These are phyloP conservation scores for Erucastrum elatum DNA, from an alignment of 345 rosid species.

Conservation along the genomic window DNA sequence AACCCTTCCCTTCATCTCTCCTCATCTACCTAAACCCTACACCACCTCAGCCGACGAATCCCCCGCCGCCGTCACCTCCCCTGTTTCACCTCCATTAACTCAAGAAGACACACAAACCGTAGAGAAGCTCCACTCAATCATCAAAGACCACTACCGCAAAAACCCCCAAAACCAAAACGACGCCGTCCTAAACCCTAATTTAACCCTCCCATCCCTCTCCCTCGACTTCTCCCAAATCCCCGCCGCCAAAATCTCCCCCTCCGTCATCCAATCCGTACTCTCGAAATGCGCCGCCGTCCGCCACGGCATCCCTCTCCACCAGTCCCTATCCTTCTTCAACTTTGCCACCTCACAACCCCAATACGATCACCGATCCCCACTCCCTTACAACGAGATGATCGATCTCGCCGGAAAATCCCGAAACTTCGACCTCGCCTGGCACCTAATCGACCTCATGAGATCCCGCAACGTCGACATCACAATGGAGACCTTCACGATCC, in stretches of 20 bases:
- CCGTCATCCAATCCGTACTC: constrained; percentile 55
- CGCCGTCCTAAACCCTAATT: constrained; percentile 44
- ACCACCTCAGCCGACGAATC: constrained; percentile 37
- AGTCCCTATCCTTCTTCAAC: constrained; percentile 77
- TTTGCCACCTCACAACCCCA: constrained; percentile 59
- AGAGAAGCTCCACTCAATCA: constrained; percentile 59
- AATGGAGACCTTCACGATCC: constrained; percentile 60
- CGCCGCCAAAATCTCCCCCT: constrained; percentile 49
- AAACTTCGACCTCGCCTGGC: constrained; percentile 80
- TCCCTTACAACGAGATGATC: constrained; percentile 81
- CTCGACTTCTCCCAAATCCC: constrained; percentile 56
- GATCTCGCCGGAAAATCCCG: constrained; percentile 78
- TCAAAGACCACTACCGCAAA: constrained; percentile 80
- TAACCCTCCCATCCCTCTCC: constrained; percentile 65
- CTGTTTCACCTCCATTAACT: constrained; percentile 32
- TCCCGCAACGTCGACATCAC: constrained; percentile 55
- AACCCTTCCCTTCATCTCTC: constrained; percentile 31
- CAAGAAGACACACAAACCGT: constrained; percentile 53
- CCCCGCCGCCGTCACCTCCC: constrained; percentile 12
- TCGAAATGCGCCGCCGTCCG: constrained; percentile 67
- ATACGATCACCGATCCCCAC: constrained; percentile 44
- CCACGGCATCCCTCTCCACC: constrained; percentile 78
- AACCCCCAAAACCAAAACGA: constrained; percentile 52
- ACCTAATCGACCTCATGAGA: constrained; percentile 68
- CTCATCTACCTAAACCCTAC: constrained; percentile 21